Conservation (phyloP, 495 filamentous ascomycete species). For the Aspergillus ostianus region DNA sequence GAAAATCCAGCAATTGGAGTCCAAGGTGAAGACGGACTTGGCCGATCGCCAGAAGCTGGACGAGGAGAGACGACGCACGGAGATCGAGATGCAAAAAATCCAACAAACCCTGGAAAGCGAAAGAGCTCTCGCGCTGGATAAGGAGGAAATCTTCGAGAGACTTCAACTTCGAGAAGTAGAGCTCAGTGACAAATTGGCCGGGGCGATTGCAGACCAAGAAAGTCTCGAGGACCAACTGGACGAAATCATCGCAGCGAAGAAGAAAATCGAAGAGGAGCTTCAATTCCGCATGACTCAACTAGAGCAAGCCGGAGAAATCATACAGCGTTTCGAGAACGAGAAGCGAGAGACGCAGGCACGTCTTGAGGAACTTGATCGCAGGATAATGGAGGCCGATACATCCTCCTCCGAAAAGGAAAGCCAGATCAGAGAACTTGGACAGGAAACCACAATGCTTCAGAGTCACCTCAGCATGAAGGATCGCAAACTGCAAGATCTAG, state of each 20-base stretch:
- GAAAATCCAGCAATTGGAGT: slow-evolving; percentile 80
- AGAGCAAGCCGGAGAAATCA: slow-evolving; percentile 87
- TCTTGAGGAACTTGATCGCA: slow-evolving; percentile 63
- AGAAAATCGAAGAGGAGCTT: slow-evolving; percentile 80
- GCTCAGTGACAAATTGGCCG: slow-evolving; percentile 85
- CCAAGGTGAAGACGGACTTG: slow-evolving; percentile 75
- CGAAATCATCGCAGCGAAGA: slow-evolving; percentile 83
- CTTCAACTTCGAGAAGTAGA: slow-evolving; percentile 87
- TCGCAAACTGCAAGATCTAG: slow-evolving; percentile 83
- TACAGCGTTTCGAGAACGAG: slow-evolving; percentile 77
- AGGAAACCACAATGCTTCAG: slow-evolving; percentile 87
- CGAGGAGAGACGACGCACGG: slow-evolving; percentile 85
- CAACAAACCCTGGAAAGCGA: slow-evolving; percentile 95
- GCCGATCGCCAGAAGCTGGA: slow-evolving; percentile 77
- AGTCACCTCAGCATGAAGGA: slow-evolving; percentile 90
- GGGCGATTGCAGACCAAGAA: slow-evolving; percentile 94
- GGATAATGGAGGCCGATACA: slow-evolving; percentile 64
- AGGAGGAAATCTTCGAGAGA: slow-evolving; percentile 96
- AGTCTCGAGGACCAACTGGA: slow-evolving; percentile 91
- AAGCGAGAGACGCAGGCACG: slow-evolving; percentile 71
- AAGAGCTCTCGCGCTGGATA: slow-evolving; percentile 89
- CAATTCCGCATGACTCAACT: slow-evolving; percentile 76
- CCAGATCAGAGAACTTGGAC: slow-evolving; percentile 68
- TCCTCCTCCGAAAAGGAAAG: slow-evolving; percentile 66
- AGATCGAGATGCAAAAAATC: slow-evolving; percentile 81